Evolutionary conservation across 352 stramenopile genomes (phyloP).

Genomic region (Pythium brachiatum): DNA sequence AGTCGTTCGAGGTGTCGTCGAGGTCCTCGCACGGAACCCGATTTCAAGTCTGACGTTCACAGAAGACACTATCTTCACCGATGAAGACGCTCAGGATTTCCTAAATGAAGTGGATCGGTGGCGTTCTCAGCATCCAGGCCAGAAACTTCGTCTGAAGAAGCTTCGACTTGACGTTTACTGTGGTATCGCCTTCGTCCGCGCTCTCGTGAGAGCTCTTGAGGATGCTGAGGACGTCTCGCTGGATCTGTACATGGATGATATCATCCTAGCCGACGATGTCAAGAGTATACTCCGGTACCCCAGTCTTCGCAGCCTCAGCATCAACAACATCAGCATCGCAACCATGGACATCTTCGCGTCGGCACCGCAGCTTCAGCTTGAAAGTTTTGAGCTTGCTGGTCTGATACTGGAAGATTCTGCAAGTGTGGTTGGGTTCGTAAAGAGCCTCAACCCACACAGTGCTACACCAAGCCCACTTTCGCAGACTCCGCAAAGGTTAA

Average conservation of each 20-base stretch:
- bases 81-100: neutral
- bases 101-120: neutral
- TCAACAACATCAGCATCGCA: neutral
- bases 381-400: neutral
- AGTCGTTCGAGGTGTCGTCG: neutral
- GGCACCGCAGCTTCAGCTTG: neutral
- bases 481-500: neutral
- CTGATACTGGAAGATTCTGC: neutral
- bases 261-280: neutral
- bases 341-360: neutral
- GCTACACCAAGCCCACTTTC: neutral
- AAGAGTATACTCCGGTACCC: neutral
- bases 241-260: too few species aligned
- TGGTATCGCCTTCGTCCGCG: neutral
- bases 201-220: neutral
- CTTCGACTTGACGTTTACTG: too few species aligned
- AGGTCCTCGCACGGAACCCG: neutral
- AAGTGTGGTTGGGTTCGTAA: neutral
- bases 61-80: neutral
- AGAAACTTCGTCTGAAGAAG: too few species aligned
- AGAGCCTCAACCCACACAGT: neutral
- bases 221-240: neutral
- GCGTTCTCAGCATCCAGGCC: neutral
- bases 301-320: neutral
- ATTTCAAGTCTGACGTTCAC: neutral